phyloP scores from a whole-genome alignment of 305 asterid species.

The Fraxinus velutina region DNA sequence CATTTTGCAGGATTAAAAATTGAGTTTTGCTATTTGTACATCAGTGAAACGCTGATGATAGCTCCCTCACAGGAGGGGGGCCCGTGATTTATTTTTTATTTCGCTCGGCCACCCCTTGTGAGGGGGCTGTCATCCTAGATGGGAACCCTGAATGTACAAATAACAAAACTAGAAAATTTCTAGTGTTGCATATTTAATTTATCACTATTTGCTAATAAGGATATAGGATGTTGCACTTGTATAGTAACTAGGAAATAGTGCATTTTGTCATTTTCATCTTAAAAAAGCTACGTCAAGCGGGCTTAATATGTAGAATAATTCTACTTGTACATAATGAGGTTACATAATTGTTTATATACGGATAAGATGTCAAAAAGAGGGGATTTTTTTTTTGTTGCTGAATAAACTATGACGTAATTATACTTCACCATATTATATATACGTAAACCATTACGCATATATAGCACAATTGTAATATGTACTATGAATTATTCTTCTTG shows the following conservation, averaged over 20 bases:
- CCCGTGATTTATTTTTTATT: too few relatives aligned
- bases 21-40: too few relatives aligned
- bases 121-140: too few relatives aligned
- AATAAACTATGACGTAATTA: neutral
- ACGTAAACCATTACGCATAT: too few relatives aligned
- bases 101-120: too few relatives aligned
- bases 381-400: neutral
- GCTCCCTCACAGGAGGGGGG: too few relatives aligned
- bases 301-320: neutral
- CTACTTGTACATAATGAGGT: neutral
- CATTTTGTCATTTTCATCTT: neutral
- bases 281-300: neutral
- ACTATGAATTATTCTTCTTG: neutral
- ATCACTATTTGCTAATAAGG: neutral
- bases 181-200: neutral
- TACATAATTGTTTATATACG: neutral
- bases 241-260: neutral
- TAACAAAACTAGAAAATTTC: neutral
- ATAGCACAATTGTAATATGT: neutral
- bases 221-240: neutral
- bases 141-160: too few relatives aligned
- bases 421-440: too few relatives aligned
- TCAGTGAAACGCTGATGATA: too few relatives aligned
- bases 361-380: neutral
- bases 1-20: neutral